Conservation (phyloP, 768 basidiomycete species). For the Termitomyces bulborhizus region DNA sequence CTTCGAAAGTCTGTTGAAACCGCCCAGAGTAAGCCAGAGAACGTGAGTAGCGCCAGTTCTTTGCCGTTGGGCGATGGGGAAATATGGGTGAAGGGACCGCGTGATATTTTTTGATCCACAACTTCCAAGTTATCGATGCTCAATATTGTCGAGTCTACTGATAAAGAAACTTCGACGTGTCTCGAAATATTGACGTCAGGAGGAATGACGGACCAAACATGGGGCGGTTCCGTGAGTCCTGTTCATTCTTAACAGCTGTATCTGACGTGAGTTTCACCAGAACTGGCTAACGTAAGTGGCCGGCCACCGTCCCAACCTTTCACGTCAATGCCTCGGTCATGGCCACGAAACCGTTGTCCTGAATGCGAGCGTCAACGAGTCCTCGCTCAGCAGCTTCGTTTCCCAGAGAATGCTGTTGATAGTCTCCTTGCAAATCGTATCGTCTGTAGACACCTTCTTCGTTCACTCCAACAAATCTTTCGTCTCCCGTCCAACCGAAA, state of each 20-base stretch:
- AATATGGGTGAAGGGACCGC: constrained; percentile 86
- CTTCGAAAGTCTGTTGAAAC: constrained; percentile 93
- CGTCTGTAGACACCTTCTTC: constrained; percentile 90
- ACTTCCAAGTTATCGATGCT: constrained; percentile 86
- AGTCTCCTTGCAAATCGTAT: constrained; percentile 84
- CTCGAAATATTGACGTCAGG: constrained; percentile 86
- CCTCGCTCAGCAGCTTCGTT: constrained; percentile 77
- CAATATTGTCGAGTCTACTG: constrained; percentile 73
- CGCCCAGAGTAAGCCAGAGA: constrained; percentile 74
- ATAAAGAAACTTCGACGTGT: constrained; percentile 85
- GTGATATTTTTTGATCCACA: constrained; percentile 80
- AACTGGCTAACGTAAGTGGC: constrained; percentile 64
- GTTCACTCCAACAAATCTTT: constrained; percentile 77
- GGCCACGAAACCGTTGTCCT: constrained; percentile 84
- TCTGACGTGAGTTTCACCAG: constrained; percentile 37
- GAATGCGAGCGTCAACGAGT: constrained; percentile 78
- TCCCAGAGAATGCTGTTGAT: constrained; percentile 80
- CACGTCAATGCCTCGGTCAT: constrained; percentile 72
- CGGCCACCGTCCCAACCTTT: constrained; percentile 83
- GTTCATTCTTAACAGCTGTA: constrained; percentile 3
- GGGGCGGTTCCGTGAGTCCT: constrained; percentile 76
- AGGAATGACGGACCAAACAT: constrained; percentile 84
- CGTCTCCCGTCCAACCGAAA: constrained; percentile 82
- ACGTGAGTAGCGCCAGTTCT: constrained; percentile 78
- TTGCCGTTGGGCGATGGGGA: constrained; percentile 93